A percentile compares a stretch with the other conserved stretches of the same genome.
Evolutionary conservation across 805 yeast species (phyloP).

Genomic region (Sugiyamaella floridensis): DNA sequence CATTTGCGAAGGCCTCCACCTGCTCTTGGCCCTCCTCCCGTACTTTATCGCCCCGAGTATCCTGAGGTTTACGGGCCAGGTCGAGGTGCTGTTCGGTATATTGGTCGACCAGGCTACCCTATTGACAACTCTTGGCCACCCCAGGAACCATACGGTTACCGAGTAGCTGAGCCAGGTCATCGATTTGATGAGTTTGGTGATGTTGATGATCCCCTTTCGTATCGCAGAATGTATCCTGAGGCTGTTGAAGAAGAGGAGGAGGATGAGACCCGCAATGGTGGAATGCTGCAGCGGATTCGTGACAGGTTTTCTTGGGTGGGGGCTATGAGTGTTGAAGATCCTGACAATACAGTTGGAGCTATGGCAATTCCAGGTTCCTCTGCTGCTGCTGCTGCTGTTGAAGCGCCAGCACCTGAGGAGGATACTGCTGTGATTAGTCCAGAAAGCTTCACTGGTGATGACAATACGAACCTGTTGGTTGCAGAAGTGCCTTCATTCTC

Average conservation of each 20-base stretch:
- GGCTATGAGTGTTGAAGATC: neutral
- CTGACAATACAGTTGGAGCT: neutral
- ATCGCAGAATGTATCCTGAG: neutral
- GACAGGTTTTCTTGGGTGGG: neutral
- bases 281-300: neutral
- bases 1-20: neutral
- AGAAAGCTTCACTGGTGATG: too few relatives aligned
- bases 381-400: too few relatives aligned
- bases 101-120: neutral
- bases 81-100: neutral
- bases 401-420: too few relatives aligned
- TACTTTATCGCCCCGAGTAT: neutral
- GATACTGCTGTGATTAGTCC: too few relatives aligned
- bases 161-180: neutral
- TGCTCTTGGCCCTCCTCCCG: neutral
- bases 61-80: neutral
- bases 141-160: neutral
- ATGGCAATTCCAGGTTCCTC: neutral
- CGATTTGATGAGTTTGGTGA: constrained; percentile 9
- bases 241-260: neutral
- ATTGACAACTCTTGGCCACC: neutral
- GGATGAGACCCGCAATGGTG: neutral
- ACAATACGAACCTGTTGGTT: too few relatives aligned
- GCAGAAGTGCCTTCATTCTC: too few relatives aligned
- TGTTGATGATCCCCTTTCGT: constrained; percentile 4